These are phyloP conservation scores for Aureobasidium sp. DNA, from an alignment of 2,329 filamentous ascomycete genomes.

Conservation along the genomic window DNA sequence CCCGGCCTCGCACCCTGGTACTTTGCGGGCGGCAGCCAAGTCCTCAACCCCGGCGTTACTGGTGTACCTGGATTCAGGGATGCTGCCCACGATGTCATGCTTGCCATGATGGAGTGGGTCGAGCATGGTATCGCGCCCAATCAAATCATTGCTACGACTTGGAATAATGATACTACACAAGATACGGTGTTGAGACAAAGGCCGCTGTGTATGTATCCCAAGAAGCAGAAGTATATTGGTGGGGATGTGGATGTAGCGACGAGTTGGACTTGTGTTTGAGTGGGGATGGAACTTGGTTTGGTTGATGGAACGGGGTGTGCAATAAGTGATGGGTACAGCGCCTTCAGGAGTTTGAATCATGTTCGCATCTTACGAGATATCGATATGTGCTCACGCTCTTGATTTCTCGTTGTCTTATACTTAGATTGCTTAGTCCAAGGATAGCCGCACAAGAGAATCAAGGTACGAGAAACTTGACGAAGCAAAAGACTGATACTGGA, in stretches of 20 bases:
- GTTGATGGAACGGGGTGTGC: too few relatives aligned
- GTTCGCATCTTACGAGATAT: too few relatives aligned
- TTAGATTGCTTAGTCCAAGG: too few relatives aligned
- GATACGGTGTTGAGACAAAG: constrained; percentile 28
- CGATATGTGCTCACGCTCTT: too few relatives aligned
- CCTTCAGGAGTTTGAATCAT: too few relatives aligned
- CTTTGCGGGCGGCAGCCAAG: constrained; percentile 33
- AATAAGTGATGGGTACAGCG: too few relatives aligned
- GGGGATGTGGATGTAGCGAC: constrained; percentile 23
- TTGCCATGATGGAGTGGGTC: constrained; percentile 32
- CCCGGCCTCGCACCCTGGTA: constrained; percentile 35
- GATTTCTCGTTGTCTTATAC: too few relatives aligned
- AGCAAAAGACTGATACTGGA: too few relatives aligned
- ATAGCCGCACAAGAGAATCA: too few relatives aligned
- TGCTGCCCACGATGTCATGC: constrained; percentile 27
- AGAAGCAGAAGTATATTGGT: constrained; percentile 23
- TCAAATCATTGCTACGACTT: constrained; percentile 29
- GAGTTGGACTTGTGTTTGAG: constrained; percentile 21
- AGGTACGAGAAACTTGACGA: too few relatives aligned
- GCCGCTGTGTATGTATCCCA: constrained; percentile 28
- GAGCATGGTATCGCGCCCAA: constrained; percentile 32
- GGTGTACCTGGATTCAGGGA: constrained; percentile 28
- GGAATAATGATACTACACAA: constrained; percentile 23
- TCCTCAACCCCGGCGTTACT: constrained; percentile 18
- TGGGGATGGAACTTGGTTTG: neutral